These are phyloP conservation scores for Pythium sp. DNA, from an alignment of 352 stramenopile genomes.

Conservation along the genomic window DNA sequence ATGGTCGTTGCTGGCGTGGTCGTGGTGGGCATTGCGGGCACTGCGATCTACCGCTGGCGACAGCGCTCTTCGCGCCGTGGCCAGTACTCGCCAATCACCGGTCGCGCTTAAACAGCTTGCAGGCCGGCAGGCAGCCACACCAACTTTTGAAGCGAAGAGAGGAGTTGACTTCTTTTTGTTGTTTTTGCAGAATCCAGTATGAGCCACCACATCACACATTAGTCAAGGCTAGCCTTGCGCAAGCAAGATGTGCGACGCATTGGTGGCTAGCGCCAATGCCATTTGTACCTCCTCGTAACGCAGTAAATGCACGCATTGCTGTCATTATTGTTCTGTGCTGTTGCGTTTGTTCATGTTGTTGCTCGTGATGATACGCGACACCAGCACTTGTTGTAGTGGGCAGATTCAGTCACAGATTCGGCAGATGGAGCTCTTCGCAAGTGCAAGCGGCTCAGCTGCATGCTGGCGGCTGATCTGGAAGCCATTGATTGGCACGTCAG, in stretches of 20 bases:
- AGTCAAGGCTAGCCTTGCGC: not conserved
- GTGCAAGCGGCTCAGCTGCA: not conserved
- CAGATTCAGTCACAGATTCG: not conserved
- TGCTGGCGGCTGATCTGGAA: not conserved
- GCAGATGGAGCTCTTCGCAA: not conserved
- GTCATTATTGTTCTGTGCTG: not conserved
- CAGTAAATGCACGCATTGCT: not conserved
- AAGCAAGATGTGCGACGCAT: not conserved
- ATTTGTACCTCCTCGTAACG: constrained; percentile 2
- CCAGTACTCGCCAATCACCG: constrained; percentile 49
- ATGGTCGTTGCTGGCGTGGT: constrained; percentile 22
- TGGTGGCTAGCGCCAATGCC: not conserved
- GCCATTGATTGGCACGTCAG: not conserved
- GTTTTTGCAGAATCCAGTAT: constrained; percentile 1
- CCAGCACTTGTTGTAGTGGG: not conserved
- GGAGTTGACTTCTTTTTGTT: not conserved
- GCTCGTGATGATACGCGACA: not conserved
- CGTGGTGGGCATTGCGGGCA: constrained; percentile 11
- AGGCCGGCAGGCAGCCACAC: not conserved
- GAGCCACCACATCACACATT: not conserved
- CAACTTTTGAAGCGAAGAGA: not conserved
- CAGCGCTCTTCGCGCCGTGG: constrained; percentile 25
- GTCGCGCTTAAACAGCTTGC: constrained; percentile 23
- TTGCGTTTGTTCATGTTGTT: not conserved
- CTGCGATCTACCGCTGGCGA: constrained; percentile 21